phyloP scores from a whole-genome alignment of 1,139 yeast species.

The Yamadazyma siamensis region DNA sequence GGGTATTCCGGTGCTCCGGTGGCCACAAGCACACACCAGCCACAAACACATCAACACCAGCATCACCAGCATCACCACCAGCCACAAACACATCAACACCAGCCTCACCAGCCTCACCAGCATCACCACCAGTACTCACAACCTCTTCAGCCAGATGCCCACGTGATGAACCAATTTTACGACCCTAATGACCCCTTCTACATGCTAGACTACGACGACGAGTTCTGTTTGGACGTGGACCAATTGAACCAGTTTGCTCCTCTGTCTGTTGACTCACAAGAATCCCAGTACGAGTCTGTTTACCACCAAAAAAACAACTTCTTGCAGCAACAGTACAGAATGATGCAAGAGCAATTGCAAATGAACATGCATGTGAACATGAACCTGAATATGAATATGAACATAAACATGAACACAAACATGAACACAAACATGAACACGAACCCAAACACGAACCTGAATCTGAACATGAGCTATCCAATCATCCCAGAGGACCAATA shows the following conservation, averaged over 20 bases:
- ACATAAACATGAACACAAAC: slow-evolving; percentile 4
- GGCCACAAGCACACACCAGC: neutral
- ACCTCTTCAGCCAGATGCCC: slow-evolving; percentile 2
- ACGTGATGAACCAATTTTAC: slow-evolving; percentile 3
- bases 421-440: no score
- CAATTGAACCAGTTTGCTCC: slow-evolving; percentile 27
- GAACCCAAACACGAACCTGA: no score
- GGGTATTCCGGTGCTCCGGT: neutral
- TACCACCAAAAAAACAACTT: slow-evolving; percentile 1
- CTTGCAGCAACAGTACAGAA: slow-evolving; percentile 8
- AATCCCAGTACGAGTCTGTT: slow-evolving; percentile 2
- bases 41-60: slow-evolving; percentile 1
- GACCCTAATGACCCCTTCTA: slow-evolving; percentile 9
- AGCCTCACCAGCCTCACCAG: no score
- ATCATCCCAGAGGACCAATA: slow-evolving; percentile 6
- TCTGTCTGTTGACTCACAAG: slow-evolving; percentile 1
- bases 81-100: no score
- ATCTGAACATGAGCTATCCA: no score
- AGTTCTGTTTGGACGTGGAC: slow-evolving; percentile 44
- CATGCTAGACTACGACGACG: slow-evolving; percentile 42
- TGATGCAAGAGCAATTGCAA: slow-evolving; percentile 10
- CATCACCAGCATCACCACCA: neutral
- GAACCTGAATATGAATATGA: slow-evolving; percentile 2
- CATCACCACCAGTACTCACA: no score
- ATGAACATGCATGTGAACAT: slow-evolving; percentile 9